Evolutionary conservation across 2,329 filamentous ascomycete species (phyloP).

Genomic region (Incumbomyces delicatus): DNA sequence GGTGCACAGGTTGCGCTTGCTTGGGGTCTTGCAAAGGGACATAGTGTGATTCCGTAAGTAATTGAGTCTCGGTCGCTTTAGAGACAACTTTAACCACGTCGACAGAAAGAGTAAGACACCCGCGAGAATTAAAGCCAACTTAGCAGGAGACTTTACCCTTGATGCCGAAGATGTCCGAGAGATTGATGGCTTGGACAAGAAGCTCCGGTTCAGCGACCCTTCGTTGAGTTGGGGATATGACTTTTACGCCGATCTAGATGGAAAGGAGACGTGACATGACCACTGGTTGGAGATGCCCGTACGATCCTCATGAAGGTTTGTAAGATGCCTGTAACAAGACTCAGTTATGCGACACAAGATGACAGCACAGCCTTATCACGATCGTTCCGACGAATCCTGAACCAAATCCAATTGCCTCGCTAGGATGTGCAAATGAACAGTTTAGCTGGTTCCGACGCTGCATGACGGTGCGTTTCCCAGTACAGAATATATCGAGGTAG

Average conservation of each 20-base stretch:
- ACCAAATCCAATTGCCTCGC: too few species aligned
- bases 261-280: slow-evolving; percentile 32
- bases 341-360: too few species aligned
- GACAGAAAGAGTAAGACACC: slow-evolving; percentile 32
- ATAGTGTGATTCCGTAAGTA: slow-evolving; percentile 43
- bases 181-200: slow-evolving; percentile 48
- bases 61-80: too few species aligned
- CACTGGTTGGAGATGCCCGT: not conserved
- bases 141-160: slow-evolving; percentile 49
- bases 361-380: too few species aligned
- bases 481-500: too few species aligned
- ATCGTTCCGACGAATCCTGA: too few species aligned
- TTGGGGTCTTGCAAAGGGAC: slow-evolving; percentile 44
- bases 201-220: slow-evolving; percentile 54
- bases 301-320: not conserved
- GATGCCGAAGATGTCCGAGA: slow-evolving; percentile 47
- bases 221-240: slow-evolving; percentile 46
- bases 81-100: not conserved
- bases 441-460: too few species aligned
- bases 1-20: slow-evolving; percentile 45
- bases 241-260: slow-evolving; percentile 51
- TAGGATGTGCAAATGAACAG: too few species aligned
- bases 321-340: too few species aligned
- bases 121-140: slow-evolving; percentile 33
- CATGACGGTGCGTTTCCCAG: too few species aligned